These are phyloP conservation scores for Cercospora zeae-maydis DNA, from an alignment of 2,329 filamentous ascomycete genomes.

Conservation along the genomic window DNA sequence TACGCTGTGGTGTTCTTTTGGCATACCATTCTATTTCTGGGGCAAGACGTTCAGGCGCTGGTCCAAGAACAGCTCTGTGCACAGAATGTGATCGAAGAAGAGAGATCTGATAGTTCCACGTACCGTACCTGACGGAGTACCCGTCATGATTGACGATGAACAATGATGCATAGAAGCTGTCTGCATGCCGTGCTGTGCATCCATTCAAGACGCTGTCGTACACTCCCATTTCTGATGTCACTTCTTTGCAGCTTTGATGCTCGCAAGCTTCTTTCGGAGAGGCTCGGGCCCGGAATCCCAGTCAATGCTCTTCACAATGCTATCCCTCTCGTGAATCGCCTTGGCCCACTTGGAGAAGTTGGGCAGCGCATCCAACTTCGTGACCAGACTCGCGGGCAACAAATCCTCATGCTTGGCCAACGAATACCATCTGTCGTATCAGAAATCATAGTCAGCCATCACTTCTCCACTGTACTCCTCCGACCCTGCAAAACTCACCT, in stretches of 20 bases:
- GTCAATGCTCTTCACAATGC: conserved; percentile 58
- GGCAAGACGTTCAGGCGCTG: conserved; percentile 58
- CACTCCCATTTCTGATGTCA: background rate
- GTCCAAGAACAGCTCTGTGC: conserved; percentile 55
- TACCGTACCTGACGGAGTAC: background rate
- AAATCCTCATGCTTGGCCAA: conserved; percentile 54
- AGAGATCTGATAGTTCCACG: background rate
- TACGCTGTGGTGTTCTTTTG: conserved; percentile 53
- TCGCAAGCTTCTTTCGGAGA: conserved; percentile 44
- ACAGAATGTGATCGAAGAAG: conserved; percentile 43
- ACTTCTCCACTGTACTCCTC: background rate
- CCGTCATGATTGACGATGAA: background rate
- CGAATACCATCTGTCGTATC: conserved; percentile 59
- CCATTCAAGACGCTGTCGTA: background rate
- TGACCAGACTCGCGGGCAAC: conserved; percentile 49
- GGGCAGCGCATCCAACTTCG: conserved; percentile 55
- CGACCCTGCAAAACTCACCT: conserved; percentile 42
- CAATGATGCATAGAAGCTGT: background rate
- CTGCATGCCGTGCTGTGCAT: background rate
- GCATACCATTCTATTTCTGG: conserved; percentile 55
- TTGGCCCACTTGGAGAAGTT: conserved; percentile 41
- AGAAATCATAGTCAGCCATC: conserved; percentile 34
- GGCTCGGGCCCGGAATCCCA: conserved; percentile 40
- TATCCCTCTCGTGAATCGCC: conserved; percentile 44
- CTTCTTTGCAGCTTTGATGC: conserved; percentile 28